A percentile compares a stretch with the other conserved stretches of the same genome.
phyloP scores from a whole-genome alignment of 805 yeast species.

The Suhomyces canberraensis region DNA sequence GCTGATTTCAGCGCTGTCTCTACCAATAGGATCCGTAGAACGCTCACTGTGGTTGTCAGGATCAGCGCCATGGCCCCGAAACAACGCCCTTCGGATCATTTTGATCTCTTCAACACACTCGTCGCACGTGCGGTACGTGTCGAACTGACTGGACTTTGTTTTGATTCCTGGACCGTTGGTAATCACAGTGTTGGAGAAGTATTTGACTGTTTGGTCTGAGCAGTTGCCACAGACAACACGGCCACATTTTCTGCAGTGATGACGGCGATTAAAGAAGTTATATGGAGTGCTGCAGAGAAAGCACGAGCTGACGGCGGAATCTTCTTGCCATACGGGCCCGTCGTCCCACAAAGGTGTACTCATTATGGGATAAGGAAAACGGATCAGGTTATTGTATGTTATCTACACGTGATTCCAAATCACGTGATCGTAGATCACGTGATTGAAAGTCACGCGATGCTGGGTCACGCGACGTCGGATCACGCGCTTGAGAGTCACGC shows the following conservation, averaged over 20 bases:
- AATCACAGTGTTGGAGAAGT: conserved; percentile 18
- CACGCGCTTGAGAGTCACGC: too few relatives aligned
- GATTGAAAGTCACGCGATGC: background rate
- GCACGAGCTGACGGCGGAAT: conserved; percentile 51
- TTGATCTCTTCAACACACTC: conserved; percentile 58
- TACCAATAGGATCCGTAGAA: background rate
- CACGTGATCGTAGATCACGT: too few relatives aligned
- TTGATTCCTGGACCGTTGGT: conserved; percentile 14
- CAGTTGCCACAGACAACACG: conserved; percentile 72
- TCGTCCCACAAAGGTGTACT: conserved; percentile 2
- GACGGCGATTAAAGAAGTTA: conserved; percentile 66
- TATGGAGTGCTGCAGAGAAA: conserved; percentile 51
- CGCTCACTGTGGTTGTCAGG: background rate
- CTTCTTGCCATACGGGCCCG: conserved; percentile 68
- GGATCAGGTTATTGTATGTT: too few relatives aligned
- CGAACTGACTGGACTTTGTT: conserved; percentile 10
- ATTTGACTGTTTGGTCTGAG: conserved; percentile 46
- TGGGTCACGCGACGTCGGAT: background rate
- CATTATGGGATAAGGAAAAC: too few relatives aligned
- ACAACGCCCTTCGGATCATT: conserved; percentile 20
- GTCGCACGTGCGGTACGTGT: conserved; percentile 67
- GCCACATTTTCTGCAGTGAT: conserved; percentile 84
- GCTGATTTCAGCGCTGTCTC: background rate
- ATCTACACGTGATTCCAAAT: too few relatives aligned
- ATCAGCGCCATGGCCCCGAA: conserved; percentile 1